Evolutionary conservation across 1,139 yeast genomes (phyloP).

Genomic region (Sugiyamaella japonica): DNA sequence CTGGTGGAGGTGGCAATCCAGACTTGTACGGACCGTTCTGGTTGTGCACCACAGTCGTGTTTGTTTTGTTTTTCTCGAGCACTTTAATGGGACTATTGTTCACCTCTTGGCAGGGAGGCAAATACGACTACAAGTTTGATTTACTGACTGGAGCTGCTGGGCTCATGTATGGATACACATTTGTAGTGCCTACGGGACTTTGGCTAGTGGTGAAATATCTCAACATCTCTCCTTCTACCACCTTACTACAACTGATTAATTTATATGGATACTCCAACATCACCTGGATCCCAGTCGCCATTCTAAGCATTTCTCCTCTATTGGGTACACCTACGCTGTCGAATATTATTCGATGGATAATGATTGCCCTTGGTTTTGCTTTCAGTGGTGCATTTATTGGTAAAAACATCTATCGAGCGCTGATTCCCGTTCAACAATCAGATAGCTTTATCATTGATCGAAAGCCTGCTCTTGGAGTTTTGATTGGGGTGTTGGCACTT

Average conservation of each 20-base stretch:
- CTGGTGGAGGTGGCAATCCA: constrained; percentile 37
- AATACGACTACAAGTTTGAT: constrained; percentile 60
- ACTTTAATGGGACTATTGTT: constrained; percentile 58
- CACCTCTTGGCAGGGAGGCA: constrained; percentile 45
- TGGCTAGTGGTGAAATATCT: constrained; percentile 51
- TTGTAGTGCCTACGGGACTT: constrained; percentile 57
- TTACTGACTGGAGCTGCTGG: constrained; percentile 65
- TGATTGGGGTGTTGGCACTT: constrained; percentile 37
- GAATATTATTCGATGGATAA: constrained; percentile 42
- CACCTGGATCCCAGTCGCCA: constrained; percentile 76
- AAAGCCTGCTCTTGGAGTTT: constrained; percentile 37
- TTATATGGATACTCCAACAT: constrained; percentile 78
- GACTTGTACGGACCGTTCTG: constrained; percentile 84
- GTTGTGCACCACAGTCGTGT: constrained; percentile 78
- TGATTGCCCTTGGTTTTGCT: constrained; percentile 41
- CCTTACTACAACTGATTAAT: constrained; percentile 50
- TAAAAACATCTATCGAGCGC: constrained; percentile 37
- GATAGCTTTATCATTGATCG: constrained; percentile 31
- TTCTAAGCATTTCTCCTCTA: constrained; percentile 50
- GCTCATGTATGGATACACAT: constrained; percentile 70
- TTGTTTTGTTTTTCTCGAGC: constrained; percentile 69
- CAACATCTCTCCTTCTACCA: constrained; percentile 39
- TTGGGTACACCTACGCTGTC: constrained; percentile 40
- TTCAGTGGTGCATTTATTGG: constrained; percentile 42
- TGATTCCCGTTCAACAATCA: constrained; percentile 36